Base-by-base conservation (phyloP, 768 basidiomycete genomes). In the Amanita pseudoporphyria region DNA sequence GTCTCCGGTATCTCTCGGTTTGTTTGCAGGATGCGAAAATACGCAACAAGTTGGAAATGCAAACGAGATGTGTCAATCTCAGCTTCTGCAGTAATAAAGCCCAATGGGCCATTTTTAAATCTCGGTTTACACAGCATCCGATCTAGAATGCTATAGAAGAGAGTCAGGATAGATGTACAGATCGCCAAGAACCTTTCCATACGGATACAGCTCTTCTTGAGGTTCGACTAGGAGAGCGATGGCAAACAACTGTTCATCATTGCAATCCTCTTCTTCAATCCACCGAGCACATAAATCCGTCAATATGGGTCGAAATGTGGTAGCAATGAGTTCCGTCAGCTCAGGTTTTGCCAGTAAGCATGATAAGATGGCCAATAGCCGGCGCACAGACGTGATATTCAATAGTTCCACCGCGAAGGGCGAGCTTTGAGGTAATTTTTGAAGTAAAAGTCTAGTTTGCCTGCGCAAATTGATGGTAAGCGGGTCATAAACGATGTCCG, bases 241-340 rank as follows among this genome's bases (percentile, higher is more conserved):
- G 3, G 82, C 81, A 73, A 67, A 41, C 82, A 64, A 53, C 45
- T 61, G 64, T 57, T 76, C 72, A 33, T 76, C 73, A 16, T 21
- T 43, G 48, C 78, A 73, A 19, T 71, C 65, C 30, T 73, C 59
- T 52, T 72, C 67, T n/a, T 82, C 68, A 36, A 94, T 60, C 91
- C 90, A 96, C 57, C 87, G 67, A 3, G 86, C 86, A 58, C 82
- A 83, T 21, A 98, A 66, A 63, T 95, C 87, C 22, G 85, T 57
- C 33, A 91, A 62, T 46, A 97, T 64, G 3, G 94, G 93, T 53
- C 85, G 70, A 66, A 87, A 97, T 9, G 75, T 54, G 5, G 67
- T 70, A 16, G 85, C 78, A 52, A 97, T 71, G 10, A 68, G 58
- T 26, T 74, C 58, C 0, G 90, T 90, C 37, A 84, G 72, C 9